Evolutionary conservation across 305 asterid species (phyloP).

Genomic region (Fraxinus albicans): DNA sequence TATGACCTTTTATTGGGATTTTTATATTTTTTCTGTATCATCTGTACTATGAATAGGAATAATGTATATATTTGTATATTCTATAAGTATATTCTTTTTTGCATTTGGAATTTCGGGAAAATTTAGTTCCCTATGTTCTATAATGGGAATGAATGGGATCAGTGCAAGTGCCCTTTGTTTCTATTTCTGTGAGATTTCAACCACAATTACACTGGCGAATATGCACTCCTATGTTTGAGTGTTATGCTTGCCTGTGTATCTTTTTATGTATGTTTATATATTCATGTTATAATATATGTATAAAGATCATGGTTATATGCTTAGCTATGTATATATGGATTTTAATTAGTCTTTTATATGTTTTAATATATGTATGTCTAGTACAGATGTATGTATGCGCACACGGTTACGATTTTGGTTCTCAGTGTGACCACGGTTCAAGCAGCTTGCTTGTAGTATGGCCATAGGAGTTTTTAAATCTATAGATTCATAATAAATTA

Average conservation of each 20-base stretch:
- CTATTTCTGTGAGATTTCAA: background rate
- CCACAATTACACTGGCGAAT: background rate
- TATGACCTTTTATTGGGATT: conserved; percentile 4
- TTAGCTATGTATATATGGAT: background rate
- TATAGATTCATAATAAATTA: background rate
- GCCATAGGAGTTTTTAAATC: background rate
- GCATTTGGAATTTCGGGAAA: conserved; percentile 21
- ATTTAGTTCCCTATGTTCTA: background rate
- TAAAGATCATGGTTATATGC: background rate
- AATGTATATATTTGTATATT: background rate
- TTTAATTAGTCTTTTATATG: background rate
- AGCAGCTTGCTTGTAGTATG: background rate
- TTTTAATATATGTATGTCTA: background rate
- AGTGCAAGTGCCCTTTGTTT: background rate
- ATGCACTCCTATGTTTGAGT: background rate
- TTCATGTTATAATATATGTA: background rate
- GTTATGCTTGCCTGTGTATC: background rate
- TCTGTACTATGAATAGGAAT: background rate
- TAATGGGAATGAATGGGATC: background rate
- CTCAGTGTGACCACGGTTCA: background rate
- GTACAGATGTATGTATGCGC: background rate
- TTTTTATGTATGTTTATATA: background rate
- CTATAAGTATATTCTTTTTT: conserved; percentile 15
- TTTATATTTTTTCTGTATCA: background rate
- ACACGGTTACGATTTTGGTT: background rate